These are phyloP conservation scores for Sporothrix phasma DNA, from an alignment of 2,329 filamentous ascomycete species.

Conservation along the genomic window DNA sequence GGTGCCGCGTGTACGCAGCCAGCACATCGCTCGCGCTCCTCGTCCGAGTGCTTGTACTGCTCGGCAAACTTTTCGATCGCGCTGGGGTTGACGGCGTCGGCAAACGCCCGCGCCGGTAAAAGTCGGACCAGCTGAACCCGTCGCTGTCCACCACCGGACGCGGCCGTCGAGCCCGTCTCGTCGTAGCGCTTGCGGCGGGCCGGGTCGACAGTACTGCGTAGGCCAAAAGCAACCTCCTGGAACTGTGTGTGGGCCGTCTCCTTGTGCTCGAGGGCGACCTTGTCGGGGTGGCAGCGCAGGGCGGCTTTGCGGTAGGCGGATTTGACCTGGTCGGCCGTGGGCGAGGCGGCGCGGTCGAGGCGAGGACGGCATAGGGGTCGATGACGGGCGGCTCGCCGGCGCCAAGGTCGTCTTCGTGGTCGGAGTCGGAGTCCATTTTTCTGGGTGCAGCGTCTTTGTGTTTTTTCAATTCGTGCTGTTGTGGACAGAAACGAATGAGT, in stretches of 20 bases:
- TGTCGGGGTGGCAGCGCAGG: conserved; percentile 77
- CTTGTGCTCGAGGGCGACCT: conserved; percentile 42
- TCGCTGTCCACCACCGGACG: conserved; percentile 67
- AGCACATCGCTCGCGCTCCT: conserved; percentile 75
- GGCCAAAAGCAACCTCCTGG: conserved; percentile 83
- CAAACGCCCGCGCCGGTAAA: conserved; percentile 79
- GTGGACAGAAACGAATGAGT: background rate
- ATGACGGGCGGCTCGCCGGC: conserved; percentile 45
- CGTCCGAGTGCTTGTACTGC: conserved; percentile 75
- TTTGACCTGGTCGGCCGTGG: conserved; percentile 68
- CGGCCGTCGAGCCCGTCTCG: conserved; percentile 76
- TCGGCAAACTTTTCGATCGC: conserved; percentile 66
- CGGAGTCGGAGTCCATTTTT: conserved; percentile 8
- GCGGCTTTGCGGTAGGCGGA: conserved; percentile 85
- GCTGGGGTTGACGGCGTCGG: conserved; percentile 62
- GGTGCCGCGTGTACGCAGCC: conserved; percentile 58
- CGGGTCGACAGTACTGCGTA: conserved; percentile 83
- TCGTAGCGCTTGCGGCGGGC: conserved; percentile 79
- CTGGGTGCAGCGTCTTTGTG: background rate
- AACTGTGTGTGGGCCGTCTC: conserved; percentile 69
- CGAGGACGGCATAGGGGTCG: conserved; percentile 72
- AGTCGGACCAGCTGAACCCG: conserved; percentile 83
- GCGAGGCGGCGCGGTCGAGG: conserved; percentile 52
- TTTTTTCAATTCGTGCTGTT: no score
- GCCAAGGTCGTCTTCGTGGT: conserved; percentile 27